These are phyloP conservation scores for Cercospora berteroae DNA, from an alignment of 2,329 filamentous ascomycete species.

Conservation along the genomic window DNA sequence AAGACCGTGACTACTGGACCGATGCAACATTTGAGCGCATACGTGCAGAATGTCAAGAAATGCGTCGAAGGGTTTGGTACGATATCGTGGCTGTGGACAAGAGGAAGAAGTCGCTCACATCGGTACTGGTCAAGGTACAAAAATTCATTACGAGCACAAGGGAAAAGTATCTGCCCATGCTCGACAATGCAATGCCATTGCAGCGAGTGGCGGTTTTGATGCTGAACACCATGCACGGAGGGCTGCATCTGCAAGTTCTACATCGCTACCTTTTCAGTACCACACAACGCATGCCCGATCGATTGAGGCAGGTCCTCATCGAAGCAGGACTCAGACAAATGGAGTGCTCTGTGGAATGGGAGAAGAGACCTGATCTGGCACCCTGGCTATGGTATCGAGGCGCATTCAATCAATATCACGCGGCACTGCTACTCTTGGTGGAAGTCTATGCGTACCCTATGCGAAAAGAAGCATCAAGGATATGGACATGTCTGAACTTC, in stretches of 20 bases:
- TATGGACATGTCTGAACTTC: conserved; percentile 71
- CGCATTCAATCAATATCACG: conserved; percentile 71
- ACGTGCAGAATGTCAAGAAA: conserved; percentile 70
- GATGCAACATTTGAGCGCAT: conserved; percentile 66
- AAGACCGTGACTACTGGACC: conserved; percentile 60
- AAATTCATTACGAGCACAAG: conserved; percentile 64
- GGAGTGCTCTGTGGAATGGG: conserved; percentile 56
- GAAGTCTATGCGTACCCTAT: conserved; percentile 63
- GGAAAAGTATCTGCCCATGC: conserved; percentile 62
- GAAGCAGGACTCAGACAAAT: conserved; percentile 57
- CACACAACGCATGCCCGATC: conserved; percentile 55
- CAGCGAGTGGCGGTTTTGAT: conserved; percentile 64
- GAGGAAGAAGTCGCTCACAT: conserved; percentile 60
- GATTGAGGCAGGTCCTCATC: conserved; percentile 63
- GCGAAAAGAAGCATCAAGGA: conserved; percentile 59
- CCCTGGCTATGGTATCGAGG: conserved; percentile 69
- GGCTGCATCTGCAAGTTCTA: conserved; percentile 65
- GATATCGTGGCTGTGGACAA: conserved; percentile 65
- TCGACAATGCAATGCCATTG: conserved; percentile 59
- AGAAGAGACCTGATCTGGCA: conserved; percentile 52
- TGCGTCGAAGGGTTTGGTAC: conserved; percentile 68
- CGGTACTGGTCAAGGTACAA: conserved; percentile 66
- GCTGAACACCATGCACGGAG: conserved; percentile 62
- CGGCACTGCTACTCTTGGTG: conserved; percentile 64
- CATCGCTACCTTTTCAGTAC: conserved; percentile 62